Conservation (phyloP, 345 rosid genomes). For the Salix caprea region DNA sequence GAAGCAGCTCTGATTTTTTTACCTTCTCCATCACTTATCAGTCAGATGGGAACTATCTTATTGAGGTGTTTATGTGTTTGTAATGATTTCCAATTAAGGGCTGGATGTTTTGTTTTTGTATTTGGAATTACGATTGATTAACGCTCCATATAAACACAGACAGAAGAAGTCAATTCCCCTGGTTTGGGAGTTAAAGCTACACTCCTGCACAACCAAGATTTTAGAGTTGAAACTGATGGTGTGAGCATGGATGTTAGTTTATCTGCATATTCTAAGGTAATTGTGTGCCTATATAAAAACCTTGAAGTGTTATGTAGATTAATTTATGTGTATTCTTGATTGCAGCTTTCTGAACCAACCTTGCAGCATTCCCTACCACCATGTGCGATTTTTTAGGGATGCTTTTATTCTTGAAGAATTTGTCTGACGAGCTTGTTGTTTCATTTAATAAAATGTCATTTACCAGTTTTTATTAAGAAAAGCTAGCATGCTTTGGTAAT, state of each 20-base stretch:
- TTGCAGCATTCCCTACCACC: neutral
- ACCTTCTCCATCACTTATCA: conserved; percentile 43
- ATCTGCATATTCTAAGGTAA: conserved; percentile 65
- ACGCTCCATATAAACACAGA: conserved; percentile 28
- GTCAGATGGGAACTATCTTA: conserved; percentile 60
- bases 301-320: neutral
- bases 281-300: conserved; percentile 1
- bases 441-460: neutral
- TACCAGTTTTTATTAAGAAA: neutral
- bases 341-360: too few species aligned
- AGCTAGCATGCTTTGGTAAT: neutral
- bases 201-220: conserved; percentile 38
- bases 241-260: conserved; percentile 49
- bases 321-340: conserved; percentile 4
- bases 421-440: neutral
- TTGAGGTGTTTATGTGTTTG: conserved; percentile 44
- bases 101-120: neutral
- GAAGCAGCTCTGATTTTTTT: conserved; percentile 38
- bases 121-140: conserved; percentile 1
- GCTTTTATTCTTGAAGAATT: conserved; percentile 5
- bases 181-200: conserved; percentile 50
- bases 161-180: conserved; percentile 42
- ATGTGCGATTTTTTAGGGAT: neutral
- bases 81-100: conserved; percentile 7
- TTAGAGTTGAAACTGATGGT: conserved; percentile 64